Conservation (phyloP, 202 grass and related monocot genomes). For the Eragrostis tef region DNA sequence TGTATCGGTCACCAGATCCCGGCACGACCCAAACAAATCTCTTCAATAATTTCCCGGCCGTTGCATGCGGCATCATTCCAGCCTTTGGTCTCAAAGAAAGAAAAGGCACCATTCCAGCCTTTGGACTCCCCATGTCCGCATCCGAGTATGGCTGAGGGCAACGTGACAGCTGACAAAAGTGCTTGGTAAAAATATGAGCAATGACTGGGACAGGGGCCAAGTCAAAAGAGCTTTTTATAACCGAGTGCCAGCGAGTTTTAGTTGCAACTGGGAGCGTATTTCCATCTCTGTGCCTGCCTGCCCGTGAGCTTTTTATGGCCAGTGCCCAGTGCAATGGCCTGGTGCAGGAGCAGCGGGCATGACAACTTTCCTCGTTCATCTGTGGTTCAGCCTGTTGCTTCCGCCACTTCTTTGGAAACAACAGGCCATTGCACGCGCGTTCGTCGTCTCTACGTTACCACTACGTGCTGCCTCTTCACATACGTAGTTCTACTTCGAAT, state of each 20-base stretch:
- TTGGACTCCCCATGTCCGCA: slow-evolving; percentile 26
- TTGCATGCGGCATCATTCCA: slow-evolving; percentile 19
- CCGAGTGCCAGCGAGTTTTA: too few relatives aligned
- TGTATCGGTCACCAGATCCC: slow-evolving; percentile 39
- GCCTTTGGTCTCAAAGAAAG: slow-evolving; percentile 27
- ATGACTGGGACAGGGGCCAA: not conserved
- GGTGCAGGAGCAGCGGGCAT: slow-evolving; percentile 5
- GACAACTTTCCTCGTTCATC: not conserved
- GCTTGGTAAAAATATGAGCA: not conserved
- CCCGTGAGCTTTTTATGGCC: not conserved
- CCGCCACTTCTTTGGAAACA: too few relatives aligned
- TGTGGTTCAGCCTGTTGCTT: not conserved
- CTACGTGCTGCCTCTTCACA: too few relatives aligned
- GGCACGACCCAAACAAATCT: slow-evolving; percentile 30
- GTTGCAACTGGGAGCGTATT: not conserved
- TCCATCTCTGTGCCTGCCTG: not conserved
- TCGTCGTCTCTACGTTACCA: too few relatives aligned
- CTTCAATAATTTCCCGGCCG: slow-evolving; percentile 49
- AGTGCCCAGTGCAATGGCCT: not conserved
- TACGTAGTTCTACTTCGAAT: too few relatives aligned
- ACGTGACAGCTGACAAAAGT: not conserved
- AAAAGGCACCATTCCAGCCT: not conserved
- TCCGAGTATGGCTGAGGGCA: not conserved
- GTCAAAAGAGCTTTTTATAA: not conserved
- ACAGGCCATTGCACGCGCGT: too few relatives aligned